A percentile compares a stretch with the other conserved stretches of the same genome.
Evolutionary conservation across 257 asterid genomes (phyloP).

Genomic region (Ballota nigra): DNA sequence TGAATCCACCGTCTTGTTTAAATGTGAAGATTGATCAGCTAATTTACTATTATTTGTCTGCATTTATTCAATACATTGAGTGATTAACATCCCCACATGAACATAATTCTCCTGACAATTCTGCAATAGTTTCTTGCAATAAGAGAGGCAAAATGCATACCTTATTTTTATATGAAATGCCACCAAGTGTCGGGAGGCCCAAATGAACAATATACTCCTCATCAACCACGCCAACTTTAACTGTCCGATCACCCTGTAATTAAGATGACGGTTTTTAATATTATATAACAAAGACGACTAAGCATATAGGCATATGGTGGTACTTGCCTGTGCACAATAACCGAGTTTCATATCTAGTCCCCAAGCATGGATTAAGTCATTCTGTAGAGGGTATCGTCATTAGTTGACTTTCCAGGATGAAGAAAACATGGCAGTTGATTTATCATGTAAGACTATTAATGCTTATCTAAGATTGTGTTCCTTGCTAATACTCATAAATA

Average conservation of each 20-base stretch:
- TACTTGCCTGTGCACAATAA: constrained; percentile 89
- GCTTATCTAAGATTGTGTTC: not conserved
- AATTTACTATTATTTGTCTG: constrained; percentile 28
- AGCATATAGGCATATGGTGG: not conserved
- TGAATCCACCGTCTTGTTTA: constrained; percentile 26
- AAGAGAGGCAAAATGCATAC: constrained; percentile 27
- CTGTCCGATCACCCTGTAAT: constrained; percentile 73
- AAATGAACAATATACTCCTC: constrained; percentile 73
- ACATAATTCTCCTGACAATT: not conserved
- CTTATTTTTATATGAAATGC: constrained; percentile 41
- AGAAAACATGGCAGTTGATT: not conserved
- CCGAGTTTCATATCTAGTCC: constrained; percentile 91
- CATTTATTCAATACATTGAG: not conserved
- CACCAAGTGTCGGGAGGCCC: constrained; percentile 95
- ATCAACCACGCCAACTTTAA: constrained; percentile 87
- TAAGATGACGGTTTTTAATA: constrained; percentile 12
- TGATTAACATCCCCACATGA: not conserved
- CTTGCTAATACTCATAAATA: not conserved
- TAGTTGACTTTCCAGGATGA: constrained; percentile 1
- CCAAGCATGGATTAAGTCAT: constrained; percentile 98
- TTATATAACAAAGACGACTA: not conserved
- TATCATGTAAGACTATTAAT: not conserved
- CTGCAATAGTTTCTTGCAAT: not conserved
- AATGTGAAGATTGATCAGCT: constrained; percentile 21
- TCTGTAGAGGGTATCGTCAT: constrained; percentile 38